Evolutionary conservation across 2,329 filamentous ascomycete genomes (phyloP).

Genomic region (Rasamsonia emersonii): DNA sequence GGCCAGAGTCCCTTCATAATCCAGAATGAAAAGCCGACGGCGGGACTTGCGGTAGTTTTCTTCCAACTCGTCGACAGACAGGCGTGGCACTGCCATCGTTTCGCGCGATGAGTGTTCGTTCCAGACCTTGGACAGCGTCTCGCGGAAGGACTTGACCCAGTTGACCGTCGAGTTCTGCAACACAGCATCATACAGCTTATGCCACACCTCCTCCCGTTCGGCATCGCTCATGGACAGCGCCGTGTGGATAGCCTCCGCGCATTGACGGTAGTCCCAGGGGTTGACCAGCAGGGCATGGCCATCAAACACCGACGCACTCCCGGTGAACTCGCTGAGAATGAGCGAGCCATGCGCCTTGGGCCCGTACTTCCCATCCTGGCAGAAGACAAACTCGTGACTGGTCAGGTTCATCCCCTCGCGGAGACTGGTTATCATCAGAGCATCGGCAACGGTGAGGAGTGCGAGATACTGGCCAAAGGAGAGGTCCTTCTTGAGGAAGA

Average conservation of each 20-base stretch:
- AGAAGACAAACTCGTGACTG: conserved; percentile 86
- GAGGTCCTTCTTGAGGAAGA: conserved; percentile 92
- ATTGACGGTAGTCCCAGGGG: conserved; percentile 88
- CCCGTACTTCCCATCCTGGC: conserved; percentile 70
- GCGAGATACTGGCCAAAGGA: conserved; percentile 90
- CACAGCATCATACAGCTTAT: conserved; percentile 62
- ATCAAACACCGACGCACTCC: conserved; percentile 76
- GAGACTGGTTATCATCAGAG: conserved; percentile 87
- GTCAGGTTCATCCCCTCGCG: conserved; percentile 97
- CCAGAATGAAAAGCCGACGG: conserved; percentile 75
- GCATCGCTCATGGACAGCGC: conserved; percentile 71
- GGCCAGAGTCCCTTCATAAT: conserved; percentile 88
- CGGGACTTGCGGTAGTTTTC: conserved; percentile 58
- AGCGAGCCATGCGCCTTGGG: conserved; percentile 78
- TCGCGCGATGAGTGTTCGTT: conserved; percentile 78
- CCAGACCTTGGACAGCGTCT: conserved; percentile 64
- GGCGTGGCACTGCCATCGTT: conserved; percentile 74
- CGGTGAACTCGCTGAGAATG: conserved; percentile 91
- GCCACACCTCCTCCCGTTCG: conserved; percentile 69
- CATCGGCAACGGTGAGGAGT: conserved; percentile 79
- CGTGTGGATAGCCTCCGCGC: conserved; percentile 73
- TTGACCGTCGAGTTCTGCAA: conserved; percentile 72
- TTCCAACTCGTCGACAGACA: conserved; percentile 59
- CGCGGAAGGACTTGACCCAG: conserved; percentile 73
- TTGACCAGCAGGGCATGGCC: conserved; percentile 78